phyloP scores from a whole-genome alignment of 169 alveolate genomes.

The Eimeria necatrix region DNA sequence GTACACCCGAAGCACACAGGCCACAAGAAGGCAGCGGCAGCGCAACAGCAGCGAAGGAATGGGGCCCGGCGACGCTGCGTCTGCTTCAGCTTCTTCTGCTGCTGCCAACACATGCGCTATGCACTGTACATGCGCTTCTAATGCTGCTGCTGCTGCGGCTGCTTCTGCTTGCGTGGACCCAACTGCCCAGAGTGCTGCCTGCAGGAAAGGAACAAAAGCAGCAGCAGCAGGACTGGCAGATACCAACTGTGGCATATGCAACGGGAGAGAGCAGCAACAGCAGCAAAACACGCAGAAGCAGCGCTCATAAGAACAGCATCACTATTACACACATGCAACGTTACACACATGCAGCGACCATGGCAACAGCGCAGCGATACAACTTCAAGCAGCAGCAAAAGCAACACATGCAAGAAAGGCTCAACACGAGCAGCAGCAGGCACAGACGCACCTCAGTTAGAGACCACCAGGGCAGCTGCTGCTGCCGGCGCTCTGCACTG shows the following conservation, averaged over 20 bases:
- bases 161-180: conserved; percentile 14
- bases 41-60: conserved; percentile 37
- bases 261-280: conserved; percentile 30
- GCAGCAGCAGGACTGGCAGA: not conserved
- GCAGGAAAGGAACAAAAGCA: not conserved
- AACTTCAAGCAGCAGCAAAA: not conserved
- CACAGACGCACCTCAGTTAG: not conserved
- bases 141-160: conserved; percentile 17
- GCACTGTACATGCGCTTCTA: conserved; percentile 2
- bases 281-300: conserved; percentile 29
- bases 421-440: not conserved
- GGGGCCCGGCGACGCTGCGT: not conserved
- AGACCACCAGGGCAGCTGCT: conserved; percentile 22
- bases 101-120: conserved; percentile 41
- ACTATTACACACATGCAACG: not conserved
- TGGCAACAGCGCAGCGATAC: conserved; percentile 4
- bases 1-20: conserved; percentile 29
- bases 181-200: conserved; percentile 21
- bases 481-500: conserved; percentile 30
- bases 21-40: conserved; percentile 36
- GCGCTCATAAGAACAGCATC: not conserved
- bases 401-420: not conserved
- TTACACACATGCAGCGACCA: not conserved
- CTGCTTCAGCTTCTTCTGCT: conserved; percentile 37
- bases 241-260: not conserved